Base-by-base conservation (phyloP, 192 early-diverging fungal species). In the Chytriomyces confervae region DNA sequence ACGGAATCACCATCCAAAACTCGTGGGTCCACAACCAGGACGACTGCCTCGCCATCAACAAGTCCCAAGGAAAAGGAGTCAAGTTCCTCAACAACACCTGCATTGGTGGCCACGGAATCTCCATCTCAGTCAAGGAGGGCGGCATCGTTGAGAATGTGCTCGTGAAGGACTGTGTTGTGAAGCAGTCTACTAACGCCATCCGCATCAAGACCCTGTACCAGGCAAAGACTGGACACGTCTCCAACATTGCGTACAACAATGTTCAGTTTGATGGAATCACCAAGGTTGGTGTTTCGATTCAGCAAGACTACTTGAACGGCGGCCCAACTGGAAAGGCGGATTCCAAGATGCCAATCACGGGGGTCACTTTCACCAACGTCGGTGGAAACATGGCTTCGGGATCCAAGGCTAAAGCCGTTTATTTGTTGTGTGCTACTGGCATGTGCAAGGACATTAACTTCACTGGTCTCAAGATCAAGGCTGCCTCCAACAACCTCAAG, bases 151-250 rank as follows among this genome's bases (percentile, higher is more conserved):
- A 81, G 63, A 80, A 77, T 63, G 82, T 88, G 8, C 65, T 43
- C 3, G 69, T 88, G 45, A 73, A 20, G 5, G 67, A 72, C 69
- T 79, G 65, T 57, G 82, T 75, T 5, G 69, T 83, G 44, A 68
- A 62, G 18, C 81, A 77, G 74, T 20, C n/a, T 3, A 18, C 16
- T 1, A 77, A 77, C 67, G 72, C 76, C 75, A 13, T 88, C 61
- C 85, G 87, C 65, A 88, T 88, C 80, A 88, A 88, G 77, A 82
- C 87, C 6, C 79, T 79, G 62, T 66, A 73, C 62, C 76, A 81
- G 50, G 87, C 80, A 23, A 86, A 53, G 65, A n/a, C 57, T 60
- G 80, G 75, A 57, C 72, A 24, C 16, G 87, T 88, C 62, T 73
- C 76, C 69, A 83, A 88, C 66, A 71, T 88, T 61, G 81, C 79